These are phyloP conservation scores for Flaveria ramosissima DNA, from an alignment of 129 eudicot genomes.

Conservation along the genomic window DNA sequence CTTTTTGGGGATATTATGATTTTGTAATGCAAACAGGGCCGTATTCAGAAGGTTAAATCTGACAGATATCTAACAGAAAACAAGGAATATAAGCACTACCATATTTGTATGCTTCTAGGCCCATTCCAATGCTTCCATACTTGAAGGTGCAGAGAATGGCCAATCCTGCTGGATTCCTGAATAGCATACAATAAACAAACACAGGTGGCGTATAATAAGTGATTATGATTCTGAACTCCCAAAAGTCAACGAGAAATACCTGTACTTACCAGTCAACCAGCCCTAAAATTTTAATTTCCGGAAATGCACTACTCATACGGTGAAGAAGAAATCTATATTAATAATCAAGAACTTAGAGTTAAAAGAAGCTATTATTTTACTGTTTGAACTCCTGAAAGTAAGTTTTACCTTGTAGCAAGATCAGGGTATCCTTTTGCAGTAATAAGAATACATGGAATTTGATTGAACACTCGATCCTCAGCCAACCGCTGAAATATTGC, in stretches of 20 bases:
- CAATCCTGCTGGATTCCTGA: conserved; percentile 95
- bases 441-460: conserved; percentile 90
- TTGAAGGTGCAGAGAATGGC: conserved; percentile 96
- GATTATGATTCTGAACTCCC: background rate
- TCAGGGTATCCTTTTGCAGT: conserved; percentile 99
- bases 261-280: conserved; percentile 79
- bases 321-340: conserved; percentile 82
- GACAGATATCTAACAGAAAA: background rate
- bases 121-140: conserved; percentile 93
- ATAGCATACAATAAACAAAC: background rate
- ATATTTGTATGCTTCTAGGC: conserved; percentile 91
- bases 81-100: conserved; percentile 42
- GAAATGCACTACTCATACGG: conserved; percentile 69
- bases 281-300: conserved; percentile 64
- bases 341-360: conserved; percentile 18
- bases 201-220: background rate
- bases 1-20: background rate
- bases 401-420: conserved; percentile 82
- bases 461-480: conserved; percentile 88
- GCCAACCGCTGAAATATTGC: conserved; percentile 94
- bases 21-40: background rate
- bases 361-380: conserved; percentile 4
- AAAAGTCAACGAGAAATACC: conserved; percentile 1
- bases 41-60: background rate
- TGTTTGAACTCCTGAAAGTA: conserved; percentile 14